Conservation (phyloP, 371 early-diverging fungal species). For the Apophysomyces elegans region DNA sequence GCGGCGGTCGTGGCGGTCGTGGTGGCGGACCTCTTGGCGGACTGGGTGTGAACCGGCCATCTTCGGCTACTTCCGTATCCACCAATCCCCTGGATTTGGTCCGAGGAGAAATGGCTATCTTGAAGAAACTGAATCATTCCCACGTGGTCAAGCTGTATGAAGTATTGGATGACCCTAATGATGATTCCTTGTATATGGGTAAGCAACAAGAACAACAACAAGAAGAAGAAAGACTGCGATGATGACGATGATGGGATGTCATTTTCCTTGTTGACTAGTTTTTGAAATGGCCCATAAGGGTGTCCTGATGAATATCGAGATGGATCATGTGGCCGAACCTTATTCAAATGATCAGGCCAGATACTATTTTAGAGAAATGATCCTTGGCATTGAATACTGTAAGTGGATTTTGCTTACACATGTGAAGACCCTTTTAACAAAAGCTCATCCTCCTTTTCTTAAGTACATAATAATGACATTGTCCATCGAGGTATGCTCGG, state of each 20-base stretch:
- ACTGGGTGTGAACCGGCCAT: conserved; percentile 32
- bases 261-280: conserved; percentile 51
- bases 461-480: conserved; percentile 16
- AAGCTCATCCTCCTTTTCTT: conserved; percentile 23
- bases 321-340: conserved; percentile 56
- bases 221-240: neutral
- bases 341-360: conserved; percentile 61
- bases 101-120: conserved; percentile 89
- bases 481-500: neutral
- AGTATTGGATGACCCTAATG: conserved; percentile 88
- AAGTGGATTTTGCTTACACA: conserved; percentile 30
- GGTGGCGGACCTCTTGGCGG: conserved; percentile 39
- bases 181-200: conserved; percentile 84
- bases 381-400: conserved; percentile 96
- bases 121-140: conserved; percentile 90
- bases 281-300: conserved; percentile 87
- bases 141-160: conserved; percentile 91
- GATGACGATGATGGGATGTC: neutral
- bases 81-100: conserved; percentile 84
- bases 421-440: neutral
- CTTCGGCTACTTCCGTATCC: conserved; percentile 1
- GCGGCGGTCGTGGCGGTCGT: conserved; percentile 12
- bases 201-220: conserved; percentile 15
- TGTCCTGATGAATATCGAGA: conserved; percentile 69
- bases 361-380: conserved; percentile 81